These are phyloP conservation scores for Pisolithus tinctorius DNA, from an alignment of 768 basidiomycete genomes.

Conservation along the genomic window DNA sequence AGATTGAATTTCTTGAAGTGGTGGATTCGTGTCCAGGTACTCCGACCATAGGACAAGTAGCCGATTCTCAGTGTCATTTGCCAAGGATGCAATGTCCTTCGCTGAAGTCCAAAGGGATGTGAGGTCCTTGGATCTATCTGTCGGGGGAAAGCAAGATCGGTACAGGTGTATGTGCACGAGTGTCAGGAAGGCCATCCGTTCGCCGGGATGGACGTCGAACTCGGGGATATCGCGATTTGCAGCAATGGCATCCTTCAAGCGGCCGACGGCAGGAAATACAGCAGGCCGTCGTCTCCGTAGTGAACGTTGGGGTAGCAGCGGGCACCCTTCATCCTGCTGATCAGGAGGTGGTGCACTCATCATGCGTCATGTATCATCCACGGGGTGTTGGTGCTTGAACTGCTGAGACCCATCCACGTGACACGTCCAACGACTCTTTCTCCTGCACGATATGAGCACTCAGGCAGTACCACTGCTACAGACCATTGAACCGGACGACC, in stretches of 20 bases:
- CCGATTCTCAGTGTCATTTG: conserved; percentile 27
- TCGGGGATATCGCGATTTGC: background rate
- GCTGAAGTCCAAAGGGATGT: background rate
- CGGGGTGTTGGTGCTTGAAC: too few species aligned
- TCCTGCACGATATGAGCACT: conserved; percentile 42
- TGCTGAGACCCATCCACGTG: background rate
- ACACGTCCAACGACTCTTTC: background rate
- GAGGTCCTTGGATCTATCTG: background rate
- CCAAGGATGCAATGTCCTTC: background rate
- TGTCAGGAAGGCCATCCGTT: conserved; percentile 3
- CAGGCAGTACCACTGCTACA: conserved; percentile 56
- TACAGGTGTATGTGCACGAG: conserved; percentile 4
- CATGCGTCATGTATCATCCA: too few species aligned
- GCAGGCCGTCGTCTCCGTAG: background rate
- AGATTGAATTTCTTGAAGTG: conserved; percentile 36
- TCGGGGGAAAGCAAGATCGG: background rate
- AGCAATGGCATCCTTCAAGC: background rate
- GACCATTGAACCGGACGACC: conserved; percentile 86
- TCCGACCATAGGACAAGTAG: conserved; percentile 32
- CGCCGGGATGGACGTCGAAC: background rate
- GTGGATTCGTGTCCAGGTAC: conserved; percentile 37
- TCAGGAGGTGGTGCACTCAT: background rate
- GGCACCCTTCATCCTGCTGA: conserved; percentile 1
- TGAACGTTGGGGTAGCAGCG: background rate
- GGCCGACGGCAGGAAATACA: conserved; percentile 4